Conservation (phyloP, 2,329 filamentous ascomycete species). For the Neonectria coccinea region DNA sequence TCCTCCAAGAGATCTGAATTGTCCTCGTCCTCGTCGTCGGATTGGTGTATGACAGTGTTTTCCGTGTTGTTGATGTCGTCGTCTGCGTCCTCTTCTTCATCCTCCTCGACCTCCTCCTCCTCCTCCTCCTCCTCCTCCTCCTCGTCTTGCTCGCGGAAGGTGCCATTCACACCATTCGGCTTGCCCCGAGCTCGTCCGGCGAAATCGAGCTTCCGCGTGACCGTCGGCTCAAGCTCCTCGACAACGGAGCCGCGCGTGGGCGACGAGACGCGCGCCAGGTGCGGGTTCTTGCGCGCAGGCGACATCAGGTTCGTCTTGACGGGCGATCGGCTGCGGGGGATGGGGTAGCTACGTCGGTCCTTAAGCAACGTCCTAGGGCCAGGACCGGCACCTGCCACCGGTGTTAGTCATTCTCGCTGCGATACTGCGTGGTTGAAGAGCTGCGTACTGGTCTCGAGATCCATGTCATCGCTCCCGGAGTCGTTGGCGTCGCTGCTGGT, state of each 20-base stretch:
- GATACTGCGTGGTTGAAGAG: not conserved
- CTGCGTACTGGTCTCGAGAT: constrained; percentile 61
- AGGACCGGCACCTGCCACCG: constrained; percentile 60
- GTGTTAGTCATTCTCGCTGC: constrained; percentile 36
- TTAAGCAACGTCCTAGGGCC: constrained; percentile 65
- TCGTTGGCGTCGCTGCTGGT: constrained; percentile 37
- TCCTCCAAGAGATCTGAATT: constrained; percentile 52
- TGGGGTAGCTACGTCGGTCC: constrained; percentile 61
- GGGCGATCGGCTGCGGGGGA: constrained; percentile 67
- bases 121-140: constrained; percentile 42
- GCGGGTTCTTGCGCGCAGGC: constrained; percentile 72
- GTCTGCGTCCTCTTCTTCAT: constrained; percentile 42
- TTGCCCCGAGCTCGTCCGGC: constrained; percentile 36
- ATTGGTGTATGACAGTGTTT: constrained; percentile 17
- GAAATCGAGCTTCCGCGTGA: constrained; percentile 69
- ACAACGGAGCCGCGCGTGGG: constrained; percentile 55
- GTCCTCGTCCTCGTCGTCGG: constrained; percentile 10
- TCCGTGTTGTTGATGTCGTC: constrained; percentile 38
- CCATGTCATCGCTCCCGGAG: constrained; percentile 63
- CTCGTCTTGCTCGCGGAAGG: constrained; percentile 42
- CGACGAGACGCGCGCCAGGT: constrained; percentile 65
- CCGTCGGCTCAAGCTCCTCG: constrained; percentile 53
- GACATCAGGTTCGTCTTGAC: constrained; percentile 71
- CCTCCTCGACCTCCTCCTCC: constrained; percentile 42
- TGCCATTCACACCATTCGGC: constrained; percentile 49